phyloP scores from a whole-genome alignment of 306 rosid genomes.

The Hylodesmum podocarpum region DNA sequence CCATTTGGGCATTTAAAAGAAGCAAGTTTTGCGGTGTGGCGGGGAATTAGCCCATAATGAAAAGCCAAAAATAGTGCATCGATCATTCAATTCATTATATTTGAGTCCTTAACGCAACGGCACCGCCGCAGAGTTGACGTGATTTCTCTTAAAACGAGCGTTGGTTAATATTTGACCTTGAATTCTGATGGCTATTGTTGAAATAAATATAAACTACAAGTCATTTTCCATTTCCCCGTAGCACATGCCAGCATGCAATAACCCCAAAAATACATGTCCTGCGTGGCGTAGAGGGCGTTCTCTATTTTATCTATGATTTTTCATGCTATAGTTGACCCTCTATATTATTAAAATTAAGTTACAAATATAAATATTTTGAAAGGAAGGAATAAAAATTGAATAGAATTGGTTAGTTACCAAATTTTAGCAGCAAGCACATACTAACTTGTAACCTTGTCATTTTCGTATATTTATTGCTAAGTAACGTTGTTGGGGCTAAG shows the following conservation, averaged over 20 bases:
- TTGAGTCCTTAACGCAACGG: constrained; percentile 12
- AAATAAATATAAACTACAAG: neutral
- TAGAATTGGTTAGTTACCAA: neutral
- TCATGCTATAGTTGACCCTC: neutral
- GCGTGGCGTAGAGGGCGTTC: constrained; percentile 28
- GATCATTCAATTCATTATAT: neutral
- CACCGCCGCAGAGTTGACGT: constrained; percentile 26
- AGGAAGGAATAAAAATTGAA: neutral
- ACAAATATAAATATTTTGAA: too few relatives aligned
- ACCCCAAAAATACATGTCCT: neutral
- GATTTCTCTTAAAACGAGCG: neutral
- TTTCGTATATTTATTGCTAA: neutral
- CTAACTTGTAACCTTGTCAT: neutral
- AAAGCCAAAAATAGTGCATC: neutral
- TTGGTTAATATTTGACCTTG: neutral
- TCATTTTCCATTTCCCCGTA: neutral
- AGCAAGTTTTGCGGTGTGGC: constrained; percentile 7
- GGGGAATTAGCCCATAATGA: neutral
- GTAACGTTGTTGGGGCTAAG: neutral
- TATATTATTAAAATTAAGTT: neutral
- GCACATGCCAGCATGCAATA: neutral
- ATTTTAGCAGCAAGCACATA: neutral
- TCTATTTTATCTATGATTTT: neutral
- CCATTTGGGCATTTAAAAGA: neutral
- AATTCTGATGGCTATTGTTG: neutral